phyloP scores from a whole-genome alignment of 2,329 filamentous ascomycete species.

The Penicillium sp. region DNA sequence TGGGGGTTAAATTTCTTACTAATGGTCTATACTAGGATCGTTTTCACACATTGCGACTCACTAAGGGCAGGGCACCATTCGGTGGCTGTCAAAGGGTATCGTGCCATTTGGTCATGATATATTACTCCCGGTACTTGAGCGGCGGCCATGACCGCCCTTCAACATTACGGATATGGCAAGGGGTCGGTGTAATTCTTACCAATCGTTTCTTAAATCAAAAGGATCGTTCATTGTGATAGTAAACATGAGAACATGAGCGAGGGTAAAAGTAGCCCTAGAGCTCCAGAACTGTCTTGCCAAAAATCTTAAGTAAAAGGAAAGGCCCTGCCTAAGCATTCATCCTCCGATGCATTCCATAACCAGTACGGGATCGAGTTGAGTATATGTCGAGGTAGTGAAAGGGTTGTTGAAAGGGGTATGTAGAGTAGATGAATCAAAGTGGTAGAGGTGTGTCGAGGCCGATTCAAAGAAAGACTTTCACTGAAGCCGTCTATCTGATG shows the following conservation, averaged over 20 bases:
- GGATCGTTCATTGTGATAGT: not conserved
- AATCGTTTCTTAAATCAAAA: not conserved
- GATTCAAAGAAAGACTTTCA: not conserved
- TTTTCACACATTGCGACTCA: not conserved
- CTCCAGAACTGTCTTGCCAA: conserved; percentile 15
- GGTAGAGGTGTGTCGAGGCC: not conserved
- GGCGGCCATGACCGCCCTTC: not conserved
- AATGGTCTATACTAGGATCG: not conserved
- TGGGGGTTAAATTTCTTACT: not conserved
- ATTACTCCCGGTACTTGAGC: not conserved
- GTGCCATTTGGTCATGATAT: conserved; percentile 4
- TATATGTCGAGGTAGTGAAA: conserved; percentile 1
- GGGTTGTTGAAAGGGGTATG: not conserved
- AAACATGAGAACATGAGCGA: not conserved
- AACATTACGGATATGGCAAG: not conserved
- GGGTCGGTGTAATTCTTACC: conserved; percentile 3
- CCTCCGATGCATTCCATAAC: conserved; percentile 8
- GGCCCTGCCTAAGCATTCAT: conserved; percentile 4
- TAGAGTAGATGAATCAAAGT: conserved; percentile 1
- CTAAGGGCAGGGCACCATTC: not conserved
- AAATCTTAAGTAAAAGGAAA: conserved; percentile 19
- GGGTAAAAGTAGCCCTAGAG: conserved; percentile 26
- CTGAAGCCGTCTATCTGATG: conserved; percentile 8
- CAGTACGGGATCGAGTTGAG: conserved; percentile 4
- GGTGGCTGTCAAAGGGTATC: not conserved